Evolutionary conservation across 1,139 yeast genomes (phyloP), one percentile per base, ranked within the genome.

Genomic region (Spathaspora sp.): DNA sequence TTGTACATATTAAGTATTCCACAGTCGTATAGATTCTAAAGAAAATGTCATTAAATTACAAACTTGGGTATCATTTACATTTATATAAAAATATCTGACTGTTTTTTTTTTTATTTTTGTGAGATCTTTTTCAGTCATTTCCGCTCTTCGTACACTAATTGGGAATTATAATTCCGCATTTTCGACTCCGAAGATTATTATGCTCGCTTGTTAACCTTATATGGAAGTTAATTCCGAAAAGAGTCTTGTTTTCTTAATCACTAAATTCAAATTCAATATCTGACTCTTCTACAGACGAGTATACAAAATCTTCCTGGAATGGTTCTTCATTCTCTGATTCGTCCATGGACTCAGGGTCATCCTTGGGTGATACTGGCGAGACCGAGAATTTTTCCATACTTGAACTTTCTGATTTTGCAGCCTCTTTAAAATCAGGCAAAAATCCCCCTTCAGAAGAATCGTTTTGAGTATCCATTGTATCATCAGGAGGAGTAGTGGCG

Each of bases 1-100:
- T 62, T 63, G 38, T 49, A 39, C 67, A 65, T 37, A 6, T 37
- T 34, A 13, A 5, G 8, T 13, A 13, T 31, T 15, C 2, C 13
- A 31, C 36, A 7, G 36, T 15, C 13, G 15, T 13, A 15, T 13
- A 15, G 36, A 13, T 13, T 13, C 36, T 31, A 31, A 7, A 15
- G 15, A 9, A 15, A 15, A n/a, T 15, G 15, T 13, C 36, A 31
- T 31, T 13, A 29, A n/a, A 13, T n/a, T 31, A 9, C 6, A 31
- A 31, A n/a, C 36, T 31, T 29, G 34, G 17, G 13, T n/a, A 4
- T 11, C 16, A 13, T 9, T 13, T 4, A 2, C 36, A 31, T 31
- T 31, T 31, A 31, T 31, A 31, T 31, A 31, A 31, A 13, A 31
- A 15, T 13, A 7, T 15, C 7, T 13, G 36, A 6, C 10, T 31